phyloP scores from a whole-genome alignment of 1,284 basidiomycete genomes.

The Erythrobasidium hasegawianum region DNA sequence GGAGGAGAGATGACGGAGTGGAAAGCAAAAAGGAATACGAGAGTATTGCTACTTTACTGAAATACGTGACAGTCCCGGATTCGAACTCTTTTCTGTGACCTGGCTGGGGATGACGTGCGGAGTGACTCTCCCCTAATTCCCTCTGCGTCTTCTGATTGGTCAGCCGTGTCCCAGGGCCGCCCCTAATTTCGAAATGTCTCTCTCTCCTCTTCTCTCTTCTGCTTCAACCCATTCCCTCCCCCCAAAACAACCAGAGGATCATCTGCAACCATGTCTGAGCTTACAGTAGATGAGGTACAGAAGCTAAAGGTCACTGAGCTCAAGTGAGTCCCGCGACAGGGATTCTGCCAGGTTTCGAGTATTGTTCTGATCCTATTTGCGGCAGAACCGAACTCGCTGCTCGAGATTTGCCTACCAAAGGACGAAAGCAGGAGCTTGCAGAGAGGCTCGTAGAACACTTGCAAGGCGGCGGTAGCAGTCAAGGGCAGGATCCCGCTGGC shows the following conservation, averaged over 20 bases:
- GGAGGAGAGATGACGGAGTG: too few species aligned
- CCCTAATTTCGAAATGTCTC: neutral
- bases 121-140: too few species aligned
- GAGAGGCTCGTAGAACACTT: conserved; percentile 27
- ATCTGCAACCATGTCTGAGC: conserved; percentile 21
- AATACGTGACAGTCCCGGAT: too few species aligned
- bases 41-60: too few species aligned
- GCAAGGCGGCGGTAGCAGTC: neutral
- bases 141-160: too few species aligned
- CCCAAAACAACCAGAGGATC: too few species aligned
- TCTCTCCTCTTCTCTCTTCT: neutral
- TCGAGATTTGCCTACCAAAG: conserved; percentile 33
- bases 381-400: conserved; percentile 29
- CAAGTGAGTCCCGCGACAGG: conserved; percentile 4
- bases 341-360: too few species aligned
- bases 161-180: neutral
- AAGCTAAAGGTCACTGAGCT: conserved; percentile 30
- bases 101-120: too few species aligned
- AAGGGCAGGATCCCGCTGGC: conserved; percentile 10
- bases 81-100: too few species aligned
- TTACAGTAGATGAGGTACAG: conserved; percentile 26
- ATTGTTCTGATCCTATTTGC: neutral
- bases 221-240: neutral
- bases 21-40: too few species aligned
- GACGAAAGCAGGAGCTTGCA: conserved; percentile 35